phyloP scores from a whole-genome alignment of 2,329 filamentous ascomycete species.

The Penicillium sp. region DNA sequence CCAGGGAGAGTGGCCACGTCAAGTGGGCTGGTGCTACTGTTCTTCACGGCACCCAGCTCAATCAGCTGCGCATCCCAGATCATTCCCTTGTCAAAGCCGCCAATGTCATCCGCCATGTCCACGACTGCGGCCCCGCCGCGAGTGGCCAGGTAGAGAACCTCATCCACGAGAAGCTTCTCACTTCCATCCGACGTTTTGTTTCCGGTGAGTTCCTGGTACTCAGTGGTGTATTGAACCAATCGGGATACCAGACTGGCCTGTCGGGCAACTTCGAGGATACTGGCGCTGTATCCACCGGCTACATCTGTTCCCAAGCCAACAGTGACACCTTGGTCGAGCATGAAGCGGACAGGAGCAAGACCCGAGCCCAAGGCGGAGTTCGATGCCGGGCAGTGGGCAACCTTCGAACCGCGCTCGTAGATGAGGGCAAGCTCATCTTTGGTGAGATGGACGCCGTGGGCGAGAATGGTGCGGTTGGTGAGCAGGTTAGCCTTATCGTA shows the following conservation, averaged over 20 bases:
- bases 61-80: slow-evolving; percentile 91
- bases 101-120: slow-evolving; percentile 73
- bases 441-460: slow-evolving; percentile 78
- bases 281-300: slow-evolving; percentile 81
- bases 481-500: slow-evolving; percentile 77
- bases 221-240: slow-evolving; percentile 49
- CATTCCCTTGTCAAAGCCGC: slow-evolving; percentile 83
- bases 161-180: slow-evolving; percentile 76
- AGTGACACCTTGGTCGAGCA: slow-evolving; percentile 74
- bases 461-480: slow-evolving; percentile 74
- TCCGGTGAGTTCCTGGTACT: slow-evolving; percentile 10
- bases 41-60: slow-evolving; percentile 57
- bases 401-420: slow-evolving; percentile 62
- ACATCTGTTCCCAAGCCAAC: slow-evolving; percentile 92
- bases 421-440: slow-evolving; percentile 70
- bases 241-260: slow-evolving; percentile 80
- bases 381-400: slow-evolving; percentile 81
- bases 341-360: slow-evolving; percentile 71
- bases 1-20: neutral
- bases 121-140: slow-evolving; percentile 81
- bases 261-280: slow-evolving; percentile 79
- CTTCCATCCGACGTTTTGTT: slow-evolving; percentile 40
- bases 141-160: slow-evolving; percentile 85
- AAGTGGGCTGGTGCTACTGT: slow-evolving; percentile 25
- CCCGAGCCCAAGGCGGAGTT: slow-evolving; percentile 85